Evolutionary conservation across 768 basidiomycete genomes (phyloP).

Genomic region (Clitopilus hobsonii): DNA sequence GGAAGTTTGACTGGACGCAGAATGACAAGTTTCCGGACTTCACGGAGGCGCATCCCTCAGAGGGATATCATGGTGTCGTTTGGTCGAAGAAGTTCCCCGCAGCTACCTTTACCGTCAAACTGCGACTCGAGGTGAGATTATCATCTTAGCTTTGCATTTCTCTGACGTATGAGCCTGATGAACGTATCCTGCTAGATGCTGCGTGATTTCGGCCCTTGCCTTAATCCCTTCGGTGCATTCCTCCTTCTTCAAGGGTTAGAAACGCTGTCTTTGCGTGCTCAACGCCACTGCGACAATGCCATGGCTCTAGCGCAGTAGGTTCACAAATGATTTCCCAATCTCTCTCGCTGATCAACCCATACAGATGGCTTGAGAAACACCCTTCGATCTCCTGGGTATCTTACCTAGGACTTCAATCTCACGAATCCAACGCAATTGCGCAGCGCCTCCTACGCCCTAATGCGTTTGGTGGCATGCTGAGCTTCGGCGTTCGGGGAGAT

Average conservation of each 20-base stretch:
- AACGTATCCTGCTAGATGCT: too few relatives aligned
- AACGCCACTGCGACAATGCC: constrained; percentile 70
- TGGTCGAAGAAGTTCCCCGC: constrained; percentile 65
- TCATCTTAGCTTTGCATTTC: too few relatives aligned
- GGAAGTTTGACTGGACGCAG: constrained; percentile 69
- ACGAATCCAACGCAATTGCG: constrained; percentile 58
- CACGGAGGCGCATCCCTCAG: constrained; percentile 70
- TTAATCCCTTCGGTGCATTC: constrained; percentile 74
- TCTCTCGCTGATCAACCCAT: constrained; percentile 8
- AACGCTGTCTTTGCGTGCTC: constrained; percentile 65
- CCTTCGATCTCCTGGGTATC: constrained; percentile 71
- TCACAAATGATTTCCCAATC: neutral
- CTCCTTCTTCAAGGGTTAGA: constrained; percentile 76
- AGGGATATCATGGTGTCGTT: constrained; percentile 70
- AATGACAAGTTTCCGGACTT: constrained; percentile 72
- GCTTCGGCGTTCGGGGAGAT: constrained; percentile 70
- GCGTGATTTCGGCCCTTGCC: constrained; percentile 59
- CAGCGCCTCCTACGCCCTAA: constrained; percentile 48
- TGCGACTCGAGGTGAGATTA: constrained; percentile 44
- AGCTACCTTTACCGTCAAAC: constrained; percentile 58
- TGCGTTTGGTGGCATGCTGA: constrained; percentile 68
- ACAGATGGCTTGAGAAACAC: constrained; percentile 57
- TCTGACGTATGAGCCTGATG: too few relatives aligned
- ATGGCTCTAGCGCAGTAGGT: constrained; percentile 56
- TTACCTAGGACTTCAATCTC: constrained; percentile 65